A percentile compares a stretch with the other conserved stretches of the same genome.
These are phyloP conservation scores for Fragaria iinumae DNA, from an alignment of 306 rosid species.

Conservation along the genomic window DNA sequence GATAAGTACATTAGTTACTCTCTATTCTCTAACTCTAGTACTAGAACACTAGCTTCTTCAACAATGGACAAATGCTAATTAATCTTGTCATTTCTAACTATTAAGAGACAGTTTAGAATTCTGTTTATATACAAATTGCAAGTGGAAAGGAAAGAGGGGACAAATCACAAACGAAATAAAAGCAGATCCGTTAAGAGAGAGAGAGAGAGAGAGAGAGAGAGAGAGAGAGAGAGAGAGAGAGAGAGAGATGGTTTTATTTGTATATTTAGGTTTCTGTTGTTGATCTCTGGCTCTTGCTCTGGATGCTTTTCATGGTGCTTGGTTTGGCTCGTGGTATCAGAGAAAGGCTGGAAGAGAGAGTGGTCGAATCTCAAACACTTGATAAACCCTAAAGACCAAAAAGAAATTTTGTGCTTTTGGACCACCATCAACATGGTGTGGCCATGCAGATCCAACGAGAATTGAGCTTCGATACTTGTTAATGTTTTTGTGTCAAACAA, in stretches of 20 bases:
- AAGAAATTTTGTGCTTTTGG: conserved; percentile 25
- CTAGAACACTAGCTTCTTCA: neutral
- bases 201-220: neutral
- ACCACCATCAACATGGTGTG: conserved; percentile 21
- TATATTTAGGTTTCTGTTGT: neutral
- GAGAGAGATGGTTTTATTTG: neutral
- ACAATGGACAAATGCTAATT: neutral
- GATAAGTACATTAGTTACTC: neutral
- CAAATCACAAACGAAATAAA: conserved; percentile 10
- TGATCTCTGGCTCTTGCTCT: conserved; percentile 21
- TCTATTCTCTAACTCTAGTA: neutral
- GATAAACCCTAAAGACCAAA: conserved; percentile 8
- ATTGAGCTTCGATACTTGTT: neutral
- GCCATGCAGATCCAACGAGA: conserved; percentile 23
- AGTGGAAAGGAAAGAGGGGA: conserved; percentile 19
- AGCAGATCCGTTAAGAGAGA: neutral
- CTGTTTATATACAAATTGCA: neutral
- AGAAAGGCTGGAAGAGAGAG: conserved; percentile 17
- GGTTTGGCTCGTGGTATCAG: conserved; percentile 16
- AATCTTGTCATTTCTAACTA: neutral
- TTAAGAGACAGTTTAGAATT: neutral
- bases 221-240: neutral
- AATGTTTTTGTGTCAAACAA: neutral
- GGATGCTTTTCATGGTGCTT: conserved; percentile 25
- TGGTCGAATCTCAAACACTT: conserved; percentile 33